Evolutionary conservation across 495 filamentous ascomycete genomes (phyloP), one percentile per base, ranked within the genome.

Genomic region (Eremomyces bilateralis): DNA sequence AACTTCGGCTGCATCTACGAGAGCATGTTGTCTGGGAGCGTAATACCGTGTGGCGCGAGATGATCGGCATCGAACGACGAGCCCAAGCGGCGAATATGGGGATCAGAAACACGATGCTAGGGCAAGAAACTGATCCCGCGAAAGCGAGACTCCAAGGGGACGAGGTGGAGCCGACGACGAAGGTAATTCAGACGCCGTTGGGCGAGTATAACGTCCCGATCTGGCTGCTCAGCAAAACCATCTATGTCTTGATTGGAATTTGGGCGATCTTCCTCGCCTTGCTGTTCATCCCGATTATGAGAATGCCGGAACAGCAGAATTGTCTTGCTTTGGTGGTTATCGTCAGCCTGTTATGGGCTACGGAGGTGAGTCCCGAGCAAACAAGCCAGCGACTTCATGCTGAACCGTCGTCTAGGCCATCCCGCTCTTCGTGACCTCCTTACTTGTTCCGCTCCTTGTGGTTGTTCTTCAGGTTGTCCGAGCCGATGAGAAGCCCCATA

Each of bases 1-100:
- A 95, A 46, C 64, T 99, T 28, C 67, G 88, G 29, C 71, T 93
- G 15, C 82, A 99, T 51, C 62, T 99, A 20, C 63, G 88, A 44
- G 88, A 99, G 53, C 88, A 99, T 58, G 85, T 99, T 13, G 83
- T 95, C 21, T 99, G 90, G 90, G 88, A 99, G 48, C 67, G 88
- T 31, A 99, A 99, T 45, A 99, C 88, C 0, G 88, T 99, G 3
- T 99, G 88, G 88, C 62, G 90, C 52, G 88, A 99, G 42, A 85
- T 99, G 70, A 99, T 99, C 48, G 88, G 85, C 36, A 80, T 99
- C 41, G 88, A 99, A 59, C 65, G 88, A 16, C 88, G 91, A 59
- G 81, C 83, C 3, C 83, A 99, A 54, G 88, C 84, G 16, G 88
- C 85, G 10, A 92, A 84, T 40, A 66, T 99, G 41, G 90, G 88